These are phyloP conservation scores for Azolla pinnata DNA, from an alignment of 75 land plant genomes.

Conservation along the genomic window DNA sequence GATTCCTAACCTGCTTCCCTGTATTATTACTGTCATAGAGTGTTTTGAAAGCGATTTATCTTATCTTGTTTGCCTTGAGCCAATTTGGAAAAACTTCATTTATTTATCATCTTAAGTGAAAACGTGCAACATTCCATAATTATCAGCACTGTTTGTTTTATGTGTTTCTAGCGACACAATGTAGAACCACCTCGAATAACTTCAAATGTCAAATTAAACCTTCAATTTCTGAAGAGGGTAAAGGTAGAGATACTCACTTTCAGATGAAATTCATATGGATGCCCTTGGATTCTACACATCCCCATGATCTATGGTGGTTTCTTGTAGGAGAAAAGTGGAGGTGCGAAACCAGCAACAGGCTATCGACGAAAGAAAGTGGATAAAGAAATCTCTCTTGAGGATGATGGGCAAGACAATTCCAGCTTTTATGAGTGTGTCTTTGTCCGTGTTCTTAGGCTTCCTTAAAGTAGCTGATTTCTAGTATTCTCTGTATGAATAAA, in stretches of 20 bases:
- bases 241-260: slow-evolving; percentile 33
- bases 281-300: neutral
- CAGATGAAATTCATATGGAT: neutral
- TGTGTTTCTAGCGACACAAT: slow-evolving; percentile 36
- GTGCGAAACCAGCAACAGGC: slow-evolving; percentile 66
- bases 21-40: too few relatives aligned
- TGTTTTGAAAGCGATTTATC: too few relatives aligned
- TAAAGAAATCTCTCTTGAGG: slow-evolving; percentile 54
- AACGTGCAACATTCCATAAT: neutral
- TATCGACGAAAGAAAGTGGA: slow-evolving; percentile 68
- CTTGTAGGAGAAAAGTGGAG: slow-evolving; percentile 40
- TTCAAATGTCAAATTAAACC: slow-evolving; percentile 77
- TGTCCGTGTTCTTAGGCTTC: too few relatives aligned
- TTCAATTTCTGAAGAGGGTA: slow-evolving; percentile 59
- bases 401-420: slow-evolving; percentile 31
- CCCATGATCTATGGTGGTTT: neutral
- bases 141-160: neutral
- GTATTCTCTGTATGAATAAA: too few relatives aligned
- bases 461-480: too few relatives aligned
- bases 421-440: slow-evolving; percentile 50
- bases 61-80: too few relatives aligned
- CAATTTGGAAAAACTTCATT: too few relatives aligned
- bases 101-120: too few relatives aligned
- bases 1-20: too few relatives aligned
- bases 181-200: slow-evolving; percentile 70